Percentiles rank a stretch among this genome's conserved stretches.
phyloP scores from a whole-genome alignment of 2,329 filamentous ascomycete species.

The Botrytis porri region DNA sequence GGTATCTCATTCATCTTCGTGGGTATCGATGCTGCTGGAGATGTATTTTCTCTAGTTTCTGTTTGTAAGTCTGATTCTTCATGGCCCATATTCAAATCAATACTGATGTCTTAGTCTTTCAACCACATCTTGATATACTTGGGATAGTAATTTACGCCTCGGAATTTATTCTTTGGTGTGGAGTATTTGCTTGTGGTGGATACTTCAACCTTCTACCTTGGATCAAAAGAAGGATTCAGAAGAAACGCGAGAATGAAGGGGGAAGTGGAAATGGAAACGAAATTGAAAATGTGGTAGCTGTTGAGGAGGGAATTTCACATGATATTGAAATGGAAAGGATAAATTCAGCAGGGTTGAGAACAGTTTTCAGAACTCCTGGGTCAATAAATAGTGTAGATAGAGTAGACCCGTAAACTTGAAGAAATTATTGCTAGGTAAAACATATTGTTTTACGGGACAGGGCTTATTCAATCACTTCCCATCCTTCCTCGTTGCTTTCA shows the following conservation, averaged over 20 bases:
- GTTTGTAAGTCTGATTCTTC: slow-evolving; percentile 42
- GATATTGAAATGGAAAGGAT: slow-evolving; percentile 46
- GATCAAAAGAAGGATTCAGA: slow-evolving; percentile 42
- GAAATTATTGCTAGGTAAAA: neutral
- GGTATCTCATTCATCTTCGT: slow-evolving; percentile 73
- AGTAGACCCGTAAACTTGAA: neutral
- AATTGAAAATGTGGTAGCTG: neutral
- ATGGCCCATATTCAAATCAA: neutral
- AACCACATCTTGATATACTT: slow-evolving; percentile 55
- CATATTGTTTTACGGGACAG: neutral
- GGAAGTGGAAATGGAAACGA: slow-evolving; percentile 17
- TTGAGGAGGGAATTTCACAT: slow-evolving; percentile 25
- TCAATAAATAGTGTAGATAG: slow-evolving; percentile 19
- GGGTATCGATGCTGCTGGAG: slow-evolving; percentile 65
- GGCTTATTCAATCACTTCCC: neutral
- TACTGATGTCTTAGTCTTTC: slow-evolving; percentile 46
- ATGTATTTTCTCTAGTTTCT: slow-evolving; percentile 64
- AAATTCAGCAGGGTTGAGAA: slow-evolving; percentile 55
- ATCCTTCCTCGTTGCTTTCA: neutral
- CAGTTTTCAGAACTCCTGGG: slow-evolving; percentile 57
- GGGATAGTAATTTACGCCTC: slow-evolving; percentile 66
- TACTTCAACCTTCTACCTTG: slow-evolving; percentile 64
- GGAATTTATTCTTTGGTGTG: slow-evolving; percentile 64
- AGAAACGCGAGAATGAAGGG: slow-evolving; percentile 15
- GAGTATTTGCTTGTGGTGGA: slow-evolving; percentile 62